These are phyloP conservation scores for Lepidium sativum DNA, from an alignment of 345 rosid species.

Conservation along the genomic window DNA sequence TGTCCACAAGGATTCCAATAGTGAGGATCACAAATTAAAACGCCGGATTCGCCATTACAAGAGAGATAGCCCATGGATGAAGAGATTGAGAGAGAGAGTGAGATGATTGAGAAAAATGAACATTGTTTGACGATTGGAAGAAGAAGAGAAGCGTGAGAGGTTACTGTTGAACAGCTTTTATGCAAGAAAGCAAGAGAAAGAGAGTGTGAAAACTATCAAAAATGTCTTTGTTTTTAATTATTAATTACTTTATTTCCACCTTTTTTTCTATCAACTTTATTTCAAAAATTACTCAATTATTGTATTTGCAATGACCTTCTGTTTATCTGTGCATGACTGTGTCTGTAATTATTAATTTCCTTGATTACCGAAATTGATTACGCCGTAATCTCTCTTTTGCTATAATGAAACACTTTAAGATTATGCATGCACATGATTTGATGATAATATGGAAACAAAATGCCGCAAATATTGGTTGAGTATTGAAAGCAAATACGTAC, in stretches of 20 bases:
- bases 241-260: not conserved
- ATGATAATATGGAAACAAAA: not conserved
- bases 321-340: slow-evolving; percentile 19
- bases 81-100: slow-evolving; percentile 2
- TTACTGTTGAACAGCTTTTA: slow-evolving; percentile 19
- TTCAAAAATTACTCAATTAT: slow-evolving; percentile 11
- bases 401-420: slow-evolving; percentile 14
- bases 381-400: no score
- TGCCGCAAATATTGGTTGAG: slow-evolving; percentile 1
- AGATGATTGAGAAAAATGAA: slow-evolving; percentile 4
- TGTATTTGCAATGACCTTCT: no score
- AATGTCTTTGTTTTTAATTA: not conserved
- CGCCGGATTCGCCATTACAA: slow-evolving; percentile 61
- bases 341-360: slow-evolving; percentile 7
- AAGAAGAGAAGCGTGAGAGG: not conserved
- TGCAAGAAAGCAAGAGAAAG: slow-evolving; percentile 30
- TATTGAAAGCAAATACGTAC: not conserved
- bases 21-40: slow-evolving; percentile 55
- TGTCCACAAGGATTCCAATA: slow-evolving; percentile 43
- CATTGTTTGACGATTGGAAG: not conserved
- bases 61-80: slow-evolving; percentile 55
- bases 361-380: not conserved
- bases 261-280: not conserved
- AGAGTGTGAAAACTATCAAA: slow-evolving; percentile 22
- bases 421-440: slow-evolving; percentile 3